Evolutionary conservation across 2,329 filamentous ascomycete genomes (phyloP).

Genomic region (Cryphonectria japonica): DNA sequence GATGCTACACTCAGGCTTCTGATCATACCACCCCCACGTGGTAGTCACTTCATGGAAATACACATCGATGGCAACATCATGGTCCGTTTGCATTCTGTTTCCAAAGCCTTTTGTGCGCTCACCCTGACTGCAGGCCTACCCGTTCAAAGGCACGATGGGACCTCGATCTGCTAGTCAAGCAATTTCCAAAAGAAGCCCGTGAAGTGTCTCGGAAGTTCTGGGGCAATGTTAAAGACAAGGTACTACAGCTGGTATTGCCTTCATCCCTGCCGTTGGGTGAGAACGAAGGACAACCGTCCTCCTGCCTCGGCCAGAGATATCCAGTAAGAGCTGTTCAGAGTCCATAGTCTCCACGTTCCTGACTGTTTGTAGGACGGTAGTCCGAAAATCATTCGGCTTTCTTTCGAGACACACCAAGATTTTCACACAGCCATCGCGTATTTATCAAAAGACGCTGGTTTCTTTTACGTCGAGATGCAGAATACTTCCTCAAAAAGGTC

Average conservation of each 20-base stretch:
- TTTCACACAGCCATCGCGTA: constrained; percentile 22
- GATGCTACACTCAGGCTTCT: constrained; percentile 17
- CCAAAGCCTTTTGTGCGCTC: not conserved
- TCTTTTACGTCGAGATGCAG: not conserved
- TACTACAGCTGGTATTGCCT: constrained; percentile 20
- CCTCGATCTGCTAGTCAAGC: constrained; percentile 1
- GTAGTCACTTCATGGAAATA: constrained; percentile 20
- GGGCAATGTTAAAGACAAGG: not conserved
- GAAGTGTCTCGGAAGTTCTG: constrained; percentile 6
- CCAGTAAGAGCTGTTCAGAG: not conserved
- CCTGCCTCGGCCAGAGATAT: not conserved
- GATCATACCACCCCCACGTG: not conserved
- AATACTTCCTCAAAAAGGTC: not conserved
- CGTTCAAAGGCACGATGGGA: constrained; percentile 22
- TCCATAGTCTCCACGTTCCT: not conserved
- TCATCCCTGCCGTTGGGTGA: not conserved
- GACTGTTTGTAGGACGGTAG: not conserved
- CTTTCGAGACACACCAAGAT: not conserved
- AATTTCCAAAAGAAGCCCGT: not conserved
- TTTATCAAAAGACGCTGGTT: constrained; percentile 15
- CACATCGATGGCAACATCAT: constrained; percentile 23
- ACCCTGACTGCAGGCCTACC: not conserved
- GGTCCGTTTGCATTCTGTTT: constrained; percentile 5
- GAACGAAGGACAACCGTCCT: not conserved
- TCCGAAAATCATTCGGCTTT: constrained; percentile 13